Evolutionary conservation across 805 yeast species (phyloP).

Genomic region (Debaryomyces tyrocola): DNA sequence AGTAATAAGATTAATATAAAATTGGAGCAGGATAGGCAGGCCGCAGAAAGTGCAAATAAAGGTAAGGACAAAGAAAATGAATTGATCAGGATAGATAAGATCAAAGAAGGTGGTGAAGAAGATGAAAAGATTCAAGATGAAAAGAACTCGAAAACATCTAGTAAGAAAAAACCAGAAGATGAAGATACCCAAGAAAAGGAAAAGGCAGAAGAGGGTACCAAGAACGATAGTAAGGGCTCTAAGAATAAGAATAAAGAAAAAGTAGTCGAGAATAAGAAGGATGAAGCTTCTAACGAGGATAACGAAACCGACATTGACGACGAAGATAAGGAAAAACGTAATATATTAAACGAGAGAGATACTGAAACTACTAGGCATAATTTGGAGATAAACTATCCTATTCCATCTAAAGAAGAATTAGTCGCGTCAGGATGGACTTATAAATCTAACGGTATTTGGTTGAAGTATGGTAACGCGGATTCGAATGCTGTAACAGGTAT

Average conservation of each 20-base stretch:
- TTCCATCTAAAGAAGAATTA: conserved; percentile 39
- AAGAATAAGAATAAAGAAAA: neutral
- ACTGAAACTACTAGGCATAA: conserved; percentile 20
- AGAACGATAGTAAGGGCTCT: neutral
- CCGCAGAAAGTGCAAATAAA: conserved; percentile 1
- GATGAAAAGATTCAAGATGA: conserved; percentile 4
- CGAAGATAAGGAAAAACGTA: neutral
- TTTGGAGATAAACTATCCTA: conserved; percentile 15
- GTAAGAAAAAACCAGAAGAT: neutral
- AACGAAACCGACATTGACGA: neutral
- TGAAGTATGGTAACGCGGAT: conserved; percentile 45
- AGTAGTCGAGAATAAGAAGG: neutral
- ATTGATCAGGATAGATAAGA: conserved; percentile 1
- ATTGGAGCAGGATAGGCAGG: conserved; percentile 2
- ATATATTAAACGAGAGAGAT: conserved; percentile 8
- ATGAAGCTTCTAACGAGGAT: neutral
- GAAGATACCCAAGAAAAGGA: conserved; percentile 4
- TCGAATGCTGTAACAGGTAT: conserved; percentile 51
- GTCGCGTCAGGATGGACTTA: conserved; percentile 46
- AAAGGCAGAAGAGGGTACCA: neutral
- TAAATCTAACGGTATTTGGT: conserved; percentile 57
- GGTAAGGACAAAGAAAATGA: conserved; percentile 6
- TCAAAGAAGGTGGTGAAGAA: conserved; percentile 2
- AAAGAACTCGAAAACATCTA: conserved; percentile 2
- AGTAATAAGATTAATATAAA: conserved; percentile 7